Conservation (phyloP, 2,329 filamentous ascomycete species). For the Verticillium klebahnii region DNA sequence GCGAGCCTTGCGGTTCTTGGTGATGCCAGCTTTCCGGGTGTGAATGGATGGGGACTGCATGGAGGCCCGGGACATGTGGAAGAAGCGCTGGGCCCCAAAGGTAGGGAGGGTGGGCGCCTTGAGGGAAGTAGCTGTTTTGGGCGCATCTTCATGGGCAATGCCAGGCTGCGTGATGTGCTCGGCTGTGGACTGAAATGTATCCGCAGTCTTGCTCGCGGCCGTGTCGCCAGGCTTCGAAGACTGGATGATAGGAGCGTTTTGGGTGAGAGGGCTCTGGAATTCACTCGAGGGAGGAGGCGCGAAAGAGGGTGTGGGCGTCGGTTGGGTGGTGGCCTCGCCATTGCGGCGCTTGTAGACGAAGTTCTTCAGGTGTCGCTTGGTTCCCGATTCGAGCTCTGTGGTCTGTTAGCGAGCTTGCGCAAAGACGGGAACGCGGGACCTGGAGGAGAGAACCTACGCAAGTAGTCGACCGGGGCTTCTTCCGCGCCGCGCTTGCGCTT, state of each 20-base stretch:
- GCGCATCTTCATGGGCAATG: slow-evolving; percentile 15
- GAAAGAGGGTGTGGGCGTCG: neutral
- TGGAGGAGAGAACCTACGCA: slow-evolving; percentile 34
- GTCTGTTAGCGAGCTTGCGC: neutral
- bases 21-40: slow-evolving; percentile 21
- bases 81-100: slow-evolving; percentile 47
- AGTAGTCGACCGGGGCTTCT: slow-evolving; percentile 48
- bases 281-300: neutral
- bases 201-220: neutral
- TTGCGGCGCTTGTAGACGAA: slow-evolving; percentile 54
- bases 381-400: slow-evolving; percentile 46
- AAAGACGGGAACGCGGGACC: slow-evolving; percentile 2
- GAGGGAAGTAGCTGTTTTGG: slow-evolving; percentile 9
- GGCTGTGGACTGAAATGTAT: no score
- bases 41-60: slow-evolving; percentile 27
- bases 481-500: slow-evolving; percentile 56
- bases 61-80: slow-evolving; percentile 49
- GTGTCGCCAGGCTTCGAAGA: slow-evolving; percentile 36
- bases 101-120: slow-evolving; percentile 7
- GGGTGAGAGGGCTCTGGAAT: neutral
- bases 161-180: neutral
- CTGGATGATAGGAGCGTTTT: slow-evolving; percentile 40
- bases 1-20: slow-evolving; percentile 31
- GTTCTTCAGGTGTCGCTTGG: slow-evolving; percentile 48
- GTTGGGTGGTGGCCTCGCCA: slow-evolving; percentile 18